Evolutionary conservation across 495 filamentous ascomycete species (phyloP).

Genomic region (Penicillium riverlandense): DNA sequence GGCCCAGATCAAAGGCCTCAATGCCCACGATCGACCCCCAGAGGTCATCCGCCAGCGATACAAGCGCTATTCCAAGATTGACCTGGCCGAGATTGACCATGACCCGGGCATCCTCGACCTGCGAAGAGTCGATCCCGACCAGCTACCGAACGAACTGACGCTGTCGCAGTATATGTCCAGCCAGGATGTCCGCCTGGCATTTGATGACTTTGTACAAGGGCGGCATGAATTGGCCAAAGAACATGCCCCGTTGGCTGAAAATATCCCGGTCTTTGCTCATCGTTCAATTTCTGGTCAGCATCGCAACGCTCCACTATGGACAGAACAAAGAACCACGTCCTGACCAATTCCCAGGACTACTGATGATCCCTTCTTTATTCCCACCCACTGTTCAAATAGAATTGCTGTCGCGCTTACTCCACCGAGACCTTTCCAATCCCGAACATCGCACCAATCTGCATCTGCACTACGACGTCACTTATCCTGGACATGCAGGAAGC

Average conservation of each 20-base stretch:
- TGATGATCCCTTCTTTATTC: constrained; percentile 65
- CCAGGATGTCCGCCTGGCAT: constrained; percentile 26
- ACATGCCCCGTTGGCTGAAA: constrained; percentile 18
- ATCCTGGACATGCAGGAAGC: constrained; percentile 34
- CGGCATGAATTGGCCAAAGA: constrained; percentile 10
- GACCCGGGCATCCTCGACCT: constrained; percentile 48
- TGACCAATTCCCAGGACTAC: constrained; percentile 51
- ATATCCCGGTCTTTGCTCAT: constrained; percentile 43
- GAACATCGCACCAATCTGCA: constrained; percentile 80
- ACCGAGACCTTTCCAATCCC: constrained; percentile 70
- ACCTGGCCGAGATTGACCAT: constrained; percentile 31
- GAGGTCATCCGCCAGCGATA: constrained; percentile 54
- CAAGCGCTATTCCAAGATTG: constrained; percentile 54
- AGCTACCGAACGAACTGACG: constrained; percentile 19
- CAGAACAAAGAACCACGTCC: constrained; percentile 8
- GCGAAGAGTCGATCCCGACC: constrained; percentile 20
- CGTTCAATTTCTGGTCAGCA: constrained; percentile 32
- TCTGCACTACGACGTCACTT: constrained; percentile 70
- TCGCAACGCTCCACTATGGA: constrained; percentile 24
- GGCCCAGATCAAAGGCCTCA: constrained; percentile 44
- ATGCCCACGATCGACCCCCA: constrained; percentile 66
- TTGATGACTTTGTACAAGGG: constrained; percentile 24
- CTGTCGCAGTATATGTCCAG: constrained; percentile 23
- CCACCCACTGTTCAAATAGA: constrained; percentile 58
- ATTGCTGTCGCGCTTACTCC: constrained; percentile 63